Percentiles rank a stretch among this genome's conserved stretches.
These are phyloP conservation scores for Carex arenaria DNA, from an alignment of 202 grass and related monocot species.

Conservation along the genomic window DNA sequence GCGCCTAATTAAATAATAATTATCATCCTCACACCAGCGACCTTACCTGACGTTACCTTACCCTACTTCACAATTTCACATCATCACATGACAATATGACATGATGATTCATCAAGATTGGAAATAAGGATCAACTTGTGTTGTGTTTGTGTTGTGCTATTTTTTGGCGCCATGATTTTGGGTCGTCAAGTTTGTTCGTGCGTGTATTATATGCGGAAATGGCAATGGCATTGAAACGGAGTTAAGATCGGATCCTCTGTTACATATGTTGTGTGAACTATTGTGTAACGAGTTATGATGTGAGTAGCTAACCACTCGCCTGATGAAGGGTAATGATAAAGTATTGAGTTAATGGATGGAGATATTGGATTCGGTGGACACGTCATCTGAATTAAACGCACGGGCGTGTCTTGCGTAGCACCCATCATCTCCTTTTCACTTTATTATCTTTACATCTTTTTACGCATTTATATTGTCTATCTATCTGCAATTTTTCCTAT, in stretches of 20 bases:
- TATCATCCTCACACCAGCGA: neutral
- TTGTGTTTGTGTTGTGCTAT: neutral
- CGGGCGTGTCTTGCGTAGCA: constrained; percentile 28
- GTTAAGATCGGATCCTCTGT: neutral
- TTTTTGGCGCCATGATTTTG: neutral
- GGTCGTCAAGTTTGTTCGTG: neutral
- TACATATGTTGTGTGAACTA: neutral
- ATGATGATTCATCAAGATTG: constrained; percentile 8
- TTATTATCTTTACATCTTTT: constrained; percentile 11
- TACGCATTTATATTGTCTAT: neutral
- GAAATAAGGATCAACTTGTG: neutral
- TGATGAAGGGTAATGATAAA: neutral
- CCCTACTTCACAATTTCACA: neutral
- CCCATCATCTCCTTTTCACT: constrained; percentile 2
- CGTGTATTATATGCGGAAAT: neutral
- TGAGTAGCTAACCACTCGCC: neutral
- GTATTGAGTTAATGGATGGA: neutral
- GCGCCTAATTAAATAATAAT: constrained; percentile 36
- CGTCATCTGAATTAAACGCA: constrained; percentile 35
- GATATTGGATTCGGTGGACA: constrained; percentile 25
- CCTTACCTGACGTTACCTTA: neutral
- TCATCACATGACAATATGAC: no score
- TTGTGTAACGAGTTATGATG: neutral
- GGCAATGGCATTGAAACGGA: neutral
- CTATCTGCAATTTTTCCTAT: neutral